Base-by-base conservation (phyloP, 2,329 filamentous ascomycete genomes). In the Trichophyton verrucosum region DNA sequence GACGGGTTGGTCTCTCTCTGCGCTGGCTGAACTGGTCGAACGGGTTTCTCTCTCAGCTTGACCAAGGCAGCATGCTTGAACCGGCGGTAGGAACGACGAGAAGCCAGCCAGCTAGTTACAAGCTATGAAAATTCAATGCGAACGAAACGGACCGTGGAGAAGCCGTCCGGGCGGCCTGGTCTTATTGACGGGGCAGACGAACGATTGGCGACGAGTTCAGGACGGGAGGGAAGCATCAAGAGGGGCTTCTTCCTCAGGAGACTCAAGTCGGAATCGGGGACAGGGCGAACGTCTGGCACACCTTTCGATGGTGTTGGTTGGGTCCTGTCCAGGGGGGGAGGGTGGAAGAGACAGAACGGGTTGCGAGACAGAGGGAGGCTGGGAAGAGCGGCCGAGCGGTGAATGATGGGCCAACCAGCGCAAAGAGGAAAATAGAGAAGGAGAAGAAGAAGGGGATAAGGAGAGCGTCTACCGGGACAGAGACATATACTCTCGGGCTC, bases 91-190 rank as follows among this genome's bases (percentile, higher is more conserved):
- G 27, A 44, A 44, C 33, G n/a, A 44, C 40, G n/a, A 44, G 40
- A 44, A n/a, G 40, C 40, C n/a, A 17, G 40, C 40, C 33, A 53
- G 56, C 46, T 11, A 33, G 22, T 24, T 6, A 30, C 53, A 24
- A 56, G 13, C 30, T 15, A 24, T 24, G 11, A 17, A 42, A 44
- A 42, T 22, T 57, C 40, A 44, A 57, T 44, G 55, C 36, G 22
- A 44, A 27, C 36, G n/a, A 44, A 44, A 57, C 40, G 55, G 36
- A 13, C 17, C 6, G 55, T 24, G 36, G 40, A 44, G 22, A 44
- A 64, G 58, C 61, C 61, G 60, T 60, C 60, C 51, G 60, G 58
- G 60, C 61, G 60, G 63, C 61, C 61, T 62, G 51, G 60, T 61
- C 58, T 30, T 59, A 15, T 9, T 40, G 55, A 40, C 55, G 40